Percentiles rank a stretch among this genome's conserved stretches.
phyloP scores from a whole-genome alignment of 2,329 filamentous ascomycete genomes.

The Penicillium vulpinum region DNA sequence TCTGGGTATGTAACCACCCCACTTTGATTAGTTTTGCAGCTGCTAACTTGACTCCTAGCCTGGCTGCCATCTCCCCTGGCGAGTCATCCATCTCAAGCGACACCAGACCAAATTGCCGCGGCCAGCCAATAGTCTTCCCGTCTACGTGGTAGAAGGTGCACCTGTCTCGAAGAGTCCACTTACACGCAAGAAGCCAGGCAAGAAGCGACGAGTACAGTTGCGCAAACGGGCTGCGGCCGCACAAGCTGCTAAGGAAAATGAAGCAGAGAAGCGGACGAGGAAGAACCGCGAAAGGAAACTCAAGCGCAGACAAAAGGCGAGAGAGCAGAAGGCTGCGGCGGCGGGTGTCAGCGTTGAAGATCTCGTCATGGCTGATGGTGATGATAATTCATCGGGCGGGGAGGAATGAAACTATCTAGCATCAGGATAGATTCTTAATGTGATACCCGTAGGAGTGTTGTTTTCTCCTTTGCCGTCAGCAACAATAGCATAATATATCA shows the following conservation, averaged over 20 bases:
- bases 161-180: constrained; percentile 28
- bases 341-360: constrained; percentile 19
- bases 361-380: constrained; percentile 16
- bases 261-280: constrained; percentile 42
- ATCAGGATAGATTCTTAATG: background rate
- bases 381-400: constrained; percentile 19
- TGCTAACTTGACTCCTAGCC: constrained; percentile 28
- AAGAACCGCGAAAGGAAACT: constrained; percentile 43
- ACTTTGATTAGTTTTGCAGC: background rate
- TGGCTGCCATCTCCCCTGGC: constrained; percentile 45
- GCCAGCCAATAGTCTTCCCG: constrained; percentile 22
- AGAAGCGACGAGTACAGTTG: constrained; percentile 44
- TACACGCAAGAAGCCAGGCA: constrained; percentile 44
- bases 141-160: constrained; percentile 24
- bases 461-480: background rate
- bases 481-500: background rate
- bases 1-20: constrained; percentile 36
- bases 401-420: constrained; percentile 6
- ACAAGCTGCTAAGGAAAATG: constrained; percentile 33
- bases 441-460: constrained; percentile 6
- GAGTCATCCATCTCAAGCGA: constrained; percentile 39
- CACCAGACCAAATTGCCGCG: constrained; percentile 33
- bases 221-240: constrained; percentile 37
- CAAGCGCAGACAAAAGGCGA: constrained; percentile 40
- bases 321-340: constrained; percentile 37